Percentiles rank a stretch among this genome's conserved stretches.
phyloP scores from a whole-genome alignment of 192 early-diverging fungal genomes.

The Kappamyces sp. region DNA sequence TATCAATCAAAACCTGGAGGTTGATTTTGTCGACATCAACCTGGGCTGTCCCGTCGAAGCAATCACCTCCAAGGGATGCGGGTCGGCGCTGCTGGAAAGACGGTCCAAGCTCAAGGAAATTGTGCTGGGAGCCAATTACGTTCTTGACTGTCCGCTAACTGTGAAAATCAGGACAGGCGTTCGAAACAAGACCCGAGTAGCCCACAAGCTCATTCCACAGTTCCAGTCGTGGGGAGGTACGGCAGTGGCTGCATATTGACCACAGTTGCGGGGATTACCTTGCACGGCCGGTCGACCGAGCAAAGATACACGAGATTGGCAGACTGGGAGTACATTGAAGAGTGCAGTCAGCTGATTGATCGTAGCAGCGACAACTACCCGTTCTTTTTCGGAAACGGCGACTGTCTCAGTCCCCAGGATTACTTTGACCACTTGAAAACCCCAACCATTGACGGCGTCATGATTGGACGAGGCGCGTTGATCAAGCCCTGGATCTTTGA shows the following conservation, averaged over 20 bases:
- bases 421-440: conserved; percentile 67
- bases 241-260: conserved; percentile 5
- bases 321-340: conserved; percentile 86
- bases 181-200: conserved; percentile 52
- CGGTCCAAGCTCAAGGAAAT: conserved; percentile 67
- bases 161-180: conserved; percentile 85
- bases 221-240: conserved; percentile 59
- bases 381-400: conserved; percentile 61
- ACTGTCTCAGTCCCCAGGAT: conserved; percentile 77
- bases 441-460: conserved; percentile 65
- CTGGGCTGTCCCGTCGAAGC: conserved; percentile 92
- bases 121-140: conserved; percentile 62
- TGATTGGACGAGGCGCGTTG: conserved; percentile 88
- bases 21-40: conserved; percentile 96
- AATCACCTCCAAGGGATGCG: conserved; percentile 72
- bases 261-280: conserved; percentile 35
- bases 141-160: conserved; percentile 74
- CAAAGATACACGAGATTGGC: conserved; percentile 88
- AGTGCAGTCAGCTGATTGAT: conserved; percentile 33
- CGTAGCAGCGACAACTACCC: conserved; percentile 25
- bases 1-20: conserved; percentile 49
- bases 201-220: conserved; percentile 66
- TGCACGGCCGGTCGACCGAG: conserved; percentile 88
- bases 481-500: conserved; percentile 98
- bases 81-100: conserved; percentile 71